A percentile compares a stretch with the other conserved stretches of the same genome.
Conservation (phyloP, 1,284 basidiomycete genomes). For the Melanopsichium pennsylvanicum region DNA sequence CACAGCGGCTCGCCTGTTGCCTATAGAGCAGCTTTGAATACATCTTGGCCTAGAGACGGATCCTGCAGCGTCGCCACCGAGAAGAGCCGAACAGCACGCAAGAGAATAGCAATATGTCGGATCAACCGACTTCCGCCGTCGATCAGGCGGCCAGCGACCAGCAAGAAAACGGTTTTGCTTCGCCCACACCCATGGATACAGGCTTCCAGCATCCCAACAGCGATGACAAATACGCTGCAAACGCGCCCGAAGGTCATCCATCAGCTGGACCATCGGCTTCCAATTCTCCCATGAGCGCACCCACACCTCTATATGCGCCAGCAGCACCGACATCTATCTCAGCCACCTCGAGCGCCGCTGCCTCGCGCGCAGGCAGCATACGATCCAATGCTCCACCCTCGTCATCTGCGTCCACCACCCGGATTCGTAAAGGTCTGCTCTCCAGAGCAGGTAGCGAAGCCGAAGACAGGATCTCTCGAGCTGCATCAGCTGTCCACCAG, state of each 20-base stretch:
- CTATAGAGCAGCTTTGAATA: not conserved
- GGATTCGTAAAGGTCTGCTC: constrained; percentile 43
- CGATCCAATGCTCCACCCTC: constrained; percentile 33
- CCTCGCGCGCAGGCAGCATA: constrained; percentile 36
- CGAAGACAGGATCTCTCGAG: constrained; percentile 25
- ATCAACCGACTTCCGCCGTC: constrained; percentile 3
- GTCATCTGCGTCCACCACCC: constrained; percentile 31
- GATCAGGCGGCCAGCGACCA: not conserved
- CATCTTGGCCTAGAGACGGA: too few relatives aligned
- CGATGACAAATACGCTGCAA: not conserved
- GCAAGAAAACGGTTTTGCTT: constrained; percentile 11
- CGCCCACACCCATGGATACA: constrained; percentile 21
- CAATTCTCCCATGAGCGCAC: constrained; percentile 29
- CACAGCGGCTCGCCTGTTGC: not conserved
- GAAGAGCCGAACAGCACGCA: too few relatives aligned
- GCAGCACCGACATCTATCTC: constrained; percentile 4
- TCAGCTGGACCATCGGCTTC: constrained; percentile 11
- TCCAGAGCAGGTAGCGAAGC: constrained; percentile 43
- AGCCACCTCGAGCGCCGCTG: constrained; percentile 30
- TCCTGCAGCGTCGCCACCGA: too few relatives aligned
- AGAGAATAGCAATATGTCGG: constrained; percentile 10
- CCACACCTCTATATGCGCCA: constrained; percentile 26
- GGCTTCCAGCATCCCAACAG: constrained; percentile 3
- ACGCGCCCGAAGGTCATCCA: constrained; percentile 6
- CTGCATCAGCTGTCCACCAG: constrained; percentile 12